Evolutionary conservation across 108 stramenopile genomes (phyloP).

Genomic region (Aurantiochytrium sp.): DNA sequence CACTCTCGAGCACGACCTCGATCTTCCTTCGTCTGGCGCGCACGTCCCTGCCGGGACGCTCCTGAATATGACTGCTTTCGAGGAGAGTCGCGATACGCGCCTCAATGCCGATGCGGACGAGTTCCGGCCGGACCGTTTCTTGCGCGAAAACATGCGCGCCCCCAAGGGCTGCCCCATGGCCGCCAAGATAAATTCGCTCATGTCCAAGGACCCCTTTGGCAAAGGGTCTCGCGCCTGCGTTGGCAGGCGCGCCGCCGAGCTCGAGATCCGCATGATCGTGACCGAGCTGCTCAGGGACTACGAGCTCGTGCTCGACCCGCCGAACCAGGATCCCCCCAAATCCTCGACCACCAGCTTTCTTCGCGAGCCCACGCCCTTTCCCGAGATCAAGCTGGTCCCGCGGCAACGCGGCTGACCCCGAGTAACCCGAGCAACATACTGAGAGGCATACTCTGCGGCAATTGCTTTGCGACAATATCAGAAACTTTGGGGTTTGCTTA

Average conservation of each 20-base stretch:
- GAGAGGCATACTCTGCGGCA: no score
- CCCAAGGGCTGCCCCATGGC: neutral
- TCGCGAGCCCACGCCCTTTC: no score
- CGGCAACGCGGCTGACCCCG: no score
- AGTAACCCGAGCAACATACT: no score
- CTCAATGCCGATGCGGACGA: neutral
- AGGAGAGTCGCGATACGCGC: neutral
- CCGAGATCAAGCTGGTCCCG: no score
- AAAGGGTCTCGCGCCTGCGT: neutral
- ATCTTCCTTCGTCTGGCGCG: neutral
- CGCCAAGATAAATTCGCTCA: neutral
- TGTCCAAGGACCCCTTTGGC: neutral
- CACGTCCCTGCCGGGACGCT: neutral
- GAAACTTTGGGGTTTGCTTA: no score
- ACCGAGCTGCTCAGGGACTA: no score
- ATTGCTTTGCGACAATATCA: no score
- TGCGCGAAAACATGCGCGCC: neutral
- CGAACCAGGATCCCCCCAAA: no score
- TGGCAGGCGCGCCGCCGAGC: slow-evolving; percentile 13
- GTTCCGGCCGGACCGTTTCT: neutral
- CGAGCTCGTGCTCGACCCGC: no score
- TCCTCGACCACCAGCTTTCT: no score
- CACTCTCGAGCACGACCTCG: neutral
- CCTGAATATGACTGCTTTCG: neutral
- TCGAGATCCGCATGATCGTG: neutral